These are phyloP conservation scores for Aspergillus leporis DNA, from an alignment of 495 filamentous ascomycete genomes.

Conservation along the genomic window DNA sequence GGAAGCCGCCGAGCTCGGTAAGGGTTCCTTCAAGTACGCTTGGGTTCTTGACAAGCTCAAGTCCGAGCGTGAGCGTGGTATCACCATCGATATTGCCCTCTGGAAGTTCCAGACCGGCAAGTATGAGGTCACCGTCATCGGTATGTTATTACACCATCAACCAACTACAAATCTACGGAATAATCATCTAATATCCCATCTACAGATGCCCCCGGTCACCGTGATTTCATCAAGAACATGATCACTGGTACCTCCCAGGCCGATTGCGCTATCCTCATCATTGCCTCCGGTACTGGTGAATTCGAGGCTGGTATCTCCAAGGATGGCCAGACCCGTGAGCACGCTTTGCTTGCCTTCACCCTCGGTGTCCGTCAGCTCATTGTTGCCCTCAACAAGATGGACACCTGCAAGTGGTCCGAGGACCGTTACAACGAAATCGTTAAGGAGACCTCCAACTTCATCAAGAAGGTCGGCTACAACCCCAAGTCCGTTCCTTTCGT, in stretches of 20 bases:
- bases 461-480: slow-evolving; percentile 99
- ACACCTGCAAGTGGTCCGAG: slow-evolving; percentile 98
- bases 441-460: slow-evolving; percentile 99
- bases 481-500: slow-evolving; percentile 98
- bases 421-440: slow-evolving; percentile 97
- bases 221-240: slow-evolving; percentile 99
- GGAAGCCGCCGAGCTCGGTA: slow-evolving; percentile 99
- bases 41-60: slow-evolving; percentile 99
- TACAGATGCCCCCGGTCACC: slow-evolving; percentile 95
- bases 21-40: slow-evolving; percentile 99
- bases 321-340: slow-evolving; percentile 99
- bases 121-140: slow-evolving; percentile 99
- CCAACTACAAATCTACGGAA: slow-evolving; percentile 1
- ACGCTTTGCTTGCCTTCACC: slow-evolving; percentile 99
- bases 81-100: slow-evolving; percentile 99
- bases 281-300: slow-evolving; percentile 99
- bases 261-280: slow-evolving; percentile 99
- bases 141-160: slow-evolving; percentile 51
- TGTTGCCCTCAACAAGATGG: slow-evolving; percentile 99
- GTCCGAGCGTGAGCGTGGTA: slow-evolving; percentile 99
- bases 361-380: slow-evolving; percentile 99
- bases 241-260: slow-evolving; percentile 99
- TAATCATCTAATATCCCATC: slow-evolving; percentile 20
- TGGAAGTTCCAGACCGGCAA: slow-evolving; percentile 99
- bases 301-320: slow-evolving; percentile 99